phyloP scores from a whole-genome alignment of 2,329 filamentous ascomycete genomes.

The Alternaria novae-zelandiae region DNA sequence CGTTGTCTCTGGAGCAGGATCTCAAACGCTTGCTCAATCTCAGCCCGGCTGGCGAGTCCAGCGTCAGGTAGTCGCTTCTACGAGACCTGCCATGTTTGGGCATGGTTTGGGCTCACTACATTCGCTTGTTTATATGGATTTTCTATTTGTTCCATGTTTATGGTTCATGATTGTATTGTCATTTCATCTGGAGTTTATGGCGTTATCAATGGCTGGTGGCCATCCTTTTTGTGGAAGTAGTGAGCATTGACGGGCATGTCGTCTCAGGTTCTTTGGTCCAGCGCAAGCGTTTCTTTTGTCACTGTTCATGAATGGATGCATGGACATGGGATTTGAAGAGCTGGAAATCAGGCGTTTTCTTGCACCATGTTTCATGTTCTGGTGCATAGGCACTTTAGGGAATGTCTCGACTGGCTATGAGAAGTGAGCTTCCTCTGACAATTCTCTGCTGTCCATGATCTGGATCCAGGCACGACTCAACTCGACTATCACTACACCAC shows the following conservation, averaged over 20 bases:
- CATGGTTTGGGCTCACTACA: slow-evolving; percentile 23
- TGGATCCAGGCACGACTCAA: slow-evolving; percentile 36
- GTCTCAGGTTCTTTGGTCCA: slow-evolving; percentile 8
- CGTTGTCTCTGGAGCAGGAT: slow-evolving; percentile 42
- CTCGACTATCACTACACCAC: slow-evolving; percentile 27
- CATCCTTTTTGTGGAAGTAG: slow-evolving; percentile 17
- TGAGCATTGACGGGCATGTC: slow-evolving; percentile 14
- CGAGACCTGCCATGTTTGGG: slow-evolving; percentile 31
- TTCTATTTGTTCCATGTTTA: slow-evolving; percentile 25
- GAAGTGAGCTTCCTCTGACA: slow-evolving; percentile 20
- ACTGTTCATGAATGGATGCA: slow-evolving; percentile 21
- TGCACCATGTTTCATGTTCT: slow-evolving; percentile 21
- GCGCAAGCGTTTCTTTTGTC: slow-evolving; percentile 17
- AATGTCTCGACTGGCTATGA: slow-evolving; percentile 23
- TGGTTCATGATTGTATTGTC: slow-evolving; percentile 24
- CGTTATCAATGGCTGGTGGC: slow-evolving; percentile 23
- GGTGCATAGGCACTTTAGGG: slow-evolving; percentile 7
- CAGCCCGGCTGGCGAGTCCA: slow-evolving; percentile 26
- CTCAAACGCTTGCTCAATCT: slow-evolving; percentile 47
- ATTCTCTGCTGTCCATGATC: slow-evolving; percentile 25
- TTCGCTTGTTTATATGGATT: slow-evolving; percentile 34
- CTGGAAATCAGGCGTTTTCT: slow-evolving; percentile 13
- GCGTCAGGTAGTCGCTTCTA: slow-evolving; percentile 29
- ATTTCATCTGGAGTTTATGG: slow-evolving; percentile 27
- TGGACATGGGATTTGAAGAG: slow-evolving; percentile 13